A percentile compares a stretch with the other conserved stretches of the same genome.
Conservation (phyloP, 352 stramenopile species). For the Thalassiosira mediterranea region DNA sequence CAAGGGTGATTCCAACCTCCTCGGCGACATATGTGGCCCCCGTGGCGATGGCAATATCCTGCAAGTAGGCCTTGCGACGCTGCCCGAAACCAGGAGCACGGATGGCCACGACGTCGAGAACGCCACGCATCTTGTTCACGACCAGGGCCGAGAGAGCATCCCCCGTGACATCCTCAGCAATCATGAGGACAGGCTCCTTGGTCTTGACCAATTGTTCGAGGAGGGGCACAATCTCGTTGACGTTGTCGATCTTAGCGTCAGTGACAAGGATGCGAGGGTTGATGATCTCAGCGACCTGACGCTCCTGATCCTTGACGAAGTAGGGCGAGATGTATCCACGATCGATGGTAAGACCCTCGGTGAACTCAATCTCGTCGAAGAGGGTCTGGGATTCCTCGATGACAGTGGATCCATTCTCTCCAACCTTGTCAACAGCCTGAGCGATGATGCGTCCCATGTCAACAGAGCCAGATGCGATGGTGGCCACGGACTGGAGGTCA, state of each 20-base stretch:
- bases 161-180: conserved; percentile 99
- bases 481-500: conserved; percentile 97
- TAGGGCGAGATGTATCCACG: conserved; percentile 99
- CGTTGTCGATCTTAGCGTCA: conserved; percentile 99
- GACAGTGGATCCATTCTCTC: conserved; percentile 97
- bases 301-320: conserved; percentile 99
- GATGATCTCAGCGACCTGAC: conserved; percentile 97
- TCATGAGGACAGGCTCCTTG: conserved; percentile 97
- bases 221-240: conserved; percentile 96
- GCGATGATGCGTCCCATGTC: conserved; percentile 98
- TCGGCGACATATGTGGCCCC: conserved; percentile 97
- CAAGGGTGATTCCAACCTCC: conserved; percentile 98
- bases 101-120: conserved; percentile 99
- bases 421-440: conserved; percentile 99
- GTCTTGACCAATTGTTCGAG: conserved; percentile 97
- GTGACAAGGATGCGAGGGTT: conserved; percentile 99
- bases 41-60: conserved; percentile 99
- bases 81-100: conserved; percentile 99
- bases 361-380: conserved; percentile 99
- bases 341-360: conserved; percentile 99
- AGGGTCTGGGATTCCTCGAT: conserved; percentile 99
- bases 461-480: conserved; percentile 98
- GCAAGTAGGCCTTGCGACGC: conserved; percentile 99
- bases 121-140: conserved; percentile 99
- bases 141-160: conserved; percentile 98